A percentile compares a stretch with the other conserved stretches of the same genome.
Evolutionary conservation across 2,329 filamentous ascomycete genomes (phyloP).

Genomic region (Dothideomycetes sp.): DNA sequence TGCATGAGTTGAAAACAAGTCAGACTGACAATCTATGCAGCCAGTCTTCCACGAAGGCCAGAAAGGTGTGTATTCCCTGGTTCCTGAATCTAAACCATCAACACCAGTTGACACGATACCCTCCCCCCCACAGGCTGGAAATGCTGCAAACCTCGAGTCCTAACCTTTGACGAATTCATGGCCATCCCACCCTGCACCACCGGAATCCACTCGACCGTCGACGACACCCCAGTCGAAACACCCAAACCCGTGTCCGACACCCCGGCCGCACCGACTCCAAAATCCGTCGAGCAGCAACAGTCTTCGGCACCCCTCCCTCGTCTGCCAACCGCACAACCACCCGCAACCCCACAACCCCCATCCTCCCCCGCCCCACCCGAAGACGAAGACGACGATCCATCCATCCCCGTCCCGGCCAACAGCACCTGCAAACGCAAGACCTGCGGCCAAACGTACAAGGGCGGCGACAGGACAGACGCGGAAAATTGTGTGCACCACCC

Average conservation of each 20-base stretch:
- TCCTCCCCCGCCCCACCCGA: constrained; percentile 51
- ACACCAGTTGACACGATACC: background rate
- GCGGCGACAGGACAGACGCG: constrained; percentile 50
- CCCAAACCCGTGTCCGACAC: constrained; percentile 17
- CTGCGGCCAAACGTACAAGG: constrained; percentile 60
- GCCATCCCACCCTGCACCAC: constrained; percentile 83
- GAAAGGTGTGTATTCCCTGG: constrained; percentile 61
- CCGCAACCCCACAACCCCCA: constrained; percentile 16
- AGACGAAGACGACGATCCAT: constrained; percentile 80
- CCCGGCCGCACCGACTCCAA: background rate
- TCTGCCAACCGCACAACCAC: constrained; percentile 15
- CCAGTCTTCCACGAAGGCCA: constrained; percentile 96
- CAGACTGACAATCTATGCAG: constrained; percentile 13
- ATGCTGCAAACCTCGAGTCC: constrained; percentile 92
- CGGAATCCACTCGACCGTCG: constrained; percentile 84
- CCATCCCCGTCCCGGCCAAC: constrained; percentile 61
- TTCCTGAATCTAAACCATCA: constrained; percentile 2
- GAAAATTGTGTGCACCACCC: constrained; percentile 86
- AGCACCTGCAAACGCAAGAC: constrained; percentile 68
- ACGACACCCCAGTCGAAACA: constrained; percentile 48
- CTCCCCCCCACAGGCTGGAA: constrained; percentile 68
- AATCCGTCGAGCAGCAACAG: too few species aligned
- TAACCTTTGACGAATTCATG: constrained; percentile 98
- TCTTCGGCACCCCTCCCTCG: background rate
- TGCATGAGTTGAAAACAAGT: background rate